Evolutionary conservation across 192 early-diverging fungal species (phyloP).

Genomic region (Coemansia aciculifera): DNA sequence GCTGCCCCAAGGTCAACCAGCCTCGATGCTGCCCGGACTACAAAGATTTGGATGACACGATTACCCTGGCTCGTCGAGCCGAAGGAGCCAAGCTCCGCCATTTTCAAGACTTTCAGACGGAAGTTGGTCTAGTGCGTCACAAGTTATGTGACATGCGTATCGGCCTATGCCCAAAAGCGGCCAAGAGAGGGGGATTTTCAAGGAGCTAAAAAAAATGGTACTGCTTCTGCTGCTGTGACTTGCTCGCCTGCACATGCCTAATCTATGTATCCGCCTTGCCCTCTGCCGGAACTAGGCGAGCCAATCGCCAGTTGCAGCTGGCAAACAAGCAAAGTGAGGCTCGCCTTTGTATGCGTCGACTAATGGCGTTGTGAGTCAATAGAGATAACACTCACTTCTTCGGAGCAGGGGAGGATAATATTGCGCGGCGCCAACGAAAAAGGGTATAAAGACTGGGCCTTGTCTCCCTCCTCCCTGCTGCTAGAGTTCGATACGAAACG

Average conservation of each 20-base stretch:
- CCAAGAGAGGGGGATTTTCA: background rate
- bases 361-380: constrained; percentile 21
- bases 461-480: background rate
- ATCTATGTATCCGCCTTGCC: background rate
- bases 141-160: background rate
- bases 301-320: constrained; percentile 20
- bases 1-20: background rate
- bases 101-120: background rate
- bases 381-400: constrained; percentile 7
- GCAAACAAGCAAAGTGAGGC: background rate
- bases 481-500: constrained; percentile 8
- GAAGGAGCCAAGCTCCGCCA: background rate
- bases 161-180: constrained; percentile 2
- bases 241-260: background rate
- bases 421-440: background rate
- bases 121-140: constrained; percentile 9
- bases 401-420: background rate
- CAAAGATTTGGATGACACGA: background rate
- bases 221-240: constrained; percentile 8
- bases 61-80: background rate
- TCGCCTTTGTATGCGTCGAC: background rate
- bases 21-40: background rate
- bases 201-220: background rate
- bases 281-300: constrained; percentile 11
- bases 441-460: background rate